Base-by-base conservation (phyloP, 2,329 filamentous ascomycete species). In the Stromatinia cepivora region DNA sequence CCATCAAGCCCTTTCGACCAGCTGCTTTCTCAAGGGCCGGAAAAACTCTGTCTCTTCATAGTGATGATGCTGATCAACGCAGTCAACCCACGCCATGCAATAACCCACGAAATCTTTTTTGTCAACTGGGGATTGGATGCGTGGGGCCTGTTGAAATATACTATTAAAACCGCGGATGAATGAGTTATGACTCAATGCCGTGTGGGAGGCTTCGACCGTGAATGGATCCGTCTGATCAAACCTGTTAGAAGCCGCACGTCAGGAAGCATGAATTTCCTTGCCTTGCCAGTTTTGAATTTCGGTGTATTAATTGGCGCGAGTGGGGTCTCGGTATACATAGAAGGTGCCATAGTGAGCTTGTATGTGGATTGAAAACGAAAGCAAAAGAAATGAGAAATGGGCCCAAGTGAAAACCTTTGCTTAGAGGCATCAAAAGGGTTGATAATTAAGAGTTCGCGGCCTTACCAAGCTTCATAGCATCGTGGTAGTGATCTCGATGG, bases 141-240 rank as follows among this genome's bases (percentile, higher is more conserved):
- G 80, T 15, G 83, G 82, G 0, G 86, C 86, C 77, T 89, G 87
- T 53, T 84, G 82, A 76, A 86, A 88, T 75, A 90, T 88, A 74
- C 83, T 85, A 78, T 90, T 90, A 81, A 86, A 88, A 67, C 86
- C 86, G 54, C 87, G 85, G 72, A 89, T 84, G 74, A 90, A 85
- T 69, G 84, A 80, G 74, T 90, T 90, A 81, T 90, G 87, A 63
- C 88, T 80, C 65, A 88, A 77, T 4, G 83, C 82, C 87, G 88
- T 89, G 78, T 89, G 85, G 22, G 86, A 87, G 0, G 87, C 86
- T 31, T 85, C 85, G 0, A 81, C 82, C 1, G 85, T 87, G 77
- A 88, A 88, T 72, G 87, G 80, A 74, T 75, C 73, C 31, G 57
- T 71, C 73, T 74, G 6, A 25, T 25, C 22, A 50, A 50, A 10